These are phyloP conservation scores for Dendryphion nanum DNA, from an alignment of 2,329 filamentous ascomycete species.

Conservation along the genomic window DNA sequence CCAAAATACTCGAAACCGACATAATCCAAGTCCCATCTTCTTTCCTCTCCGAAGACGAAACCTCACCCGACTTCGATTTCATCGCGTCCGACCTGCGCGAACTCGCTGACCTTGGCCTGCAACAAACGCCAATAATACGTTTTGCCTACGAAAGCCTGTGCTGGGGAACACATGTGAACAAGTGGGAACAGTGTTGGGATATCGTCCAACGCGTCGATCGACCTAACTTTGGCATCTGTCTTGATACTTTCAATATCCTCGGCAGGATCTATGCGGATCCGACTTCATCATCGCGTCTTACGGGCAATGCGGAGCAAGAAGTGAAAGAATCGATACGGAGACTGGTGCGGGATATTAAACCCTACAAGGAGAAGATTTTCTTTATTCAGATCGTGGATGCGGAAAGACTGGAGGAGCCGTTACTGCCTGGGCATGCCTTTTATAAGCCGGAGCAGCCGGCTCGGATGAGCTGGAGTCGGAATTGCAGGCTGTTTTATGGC, in stretches of 20 bases:
- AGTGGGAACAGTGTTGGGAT: conserved; percentile 71
- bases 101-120: conserved; percentile 65
- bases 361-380: conserved; percentile 64
- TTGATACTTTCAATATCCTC: conserved; percentile 78
- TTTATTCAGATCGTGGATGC: conserved; percentile 77
- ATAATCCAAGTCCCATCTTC: conserved; percentile 73
- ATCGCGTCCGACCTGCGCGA: conserved; percentile 63
- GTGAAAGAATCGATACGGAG: conserved; percentile 55
- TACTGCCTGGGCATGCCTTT: conserved; percentile 58
- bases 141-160: conserved; percentile 74
- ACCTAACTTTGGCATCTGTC: conserved; percentile 71
- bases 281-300: conserved; percentile 51
- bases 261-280: conserved; percentile 72
- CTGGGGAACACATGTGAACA: conserved; percentile 69
- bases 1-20: conserved; percentile 63
- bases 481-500: conserved; percentile 69
- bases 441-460: conserved; percentile 58
- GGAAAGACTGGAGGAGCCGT: conserved; percentile 59
- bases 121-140: conserved; percentile 56
- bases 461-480: conserved; percentile 77
- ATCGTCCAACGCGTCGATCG: conserved; percentile 64
- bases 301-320: conserved; percentile 54
- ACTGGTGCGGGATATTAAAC: conserved; percentile 51
- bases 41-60: conserved; percentile 58
- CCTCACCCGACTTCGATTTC: conserved; percentile 52